phyloP scores from a whole-genome alignment of 2,329 filamentous ascomycete species.

The Ceratocystis papillata region DNA sequence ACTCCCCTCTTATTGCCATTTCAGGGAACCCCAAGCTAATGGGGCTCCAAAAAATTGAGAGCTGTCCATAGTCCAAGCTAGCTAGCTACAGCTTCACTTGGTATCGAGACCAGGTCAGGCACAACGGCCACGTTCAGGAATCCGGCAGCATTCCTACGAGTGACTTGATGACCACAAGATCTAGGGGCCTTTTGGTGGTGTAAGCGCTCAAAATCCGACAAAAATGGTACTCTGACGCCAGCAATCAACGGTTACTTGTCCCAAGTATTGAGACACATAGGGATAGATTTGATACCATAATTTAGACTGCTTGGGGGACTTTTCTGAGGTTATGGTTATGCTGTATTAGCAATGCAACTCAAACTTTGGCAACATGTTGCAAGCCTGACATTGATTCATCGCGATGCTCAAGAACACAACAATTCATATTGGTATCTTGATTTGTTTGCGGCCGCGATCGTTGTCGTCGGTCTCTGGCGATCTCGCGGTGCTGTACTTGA shows the following conservation, averaged over 20 bases:
- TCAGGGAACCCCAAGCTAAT: constrained; percentile 1
- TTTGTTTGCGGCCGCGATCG: too few relatives aligned
- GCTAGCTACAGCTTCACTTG: not conserved
- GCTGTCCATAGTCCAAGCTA: not conserved
- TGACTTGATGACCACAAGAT: constrained; percentile 4
- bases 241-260: not conserved
- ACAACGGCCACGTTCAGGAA: constrained; percentile 22
- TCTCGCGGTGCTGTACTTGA: not conserved
- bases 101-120: not conserved
- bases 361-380: not conserved
- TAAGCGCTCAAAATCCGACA: not conserved
- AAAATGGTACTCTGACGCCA: constrained; percentile 3
- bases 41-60: constrained; percentile 1
- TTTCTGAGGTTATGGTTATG: not conserved
- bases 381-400: not conserved
- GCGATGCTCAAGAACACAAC: not conserved
- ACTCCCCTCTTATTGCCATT: not conserved
- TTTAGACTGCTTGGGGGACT: not conserved
- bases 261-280: constrained; percentile 14
- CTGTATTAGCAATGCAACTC: not conserved
- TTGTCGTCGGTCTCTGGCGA: not conserved
- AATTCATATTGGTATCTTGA: not conserved
- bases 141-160: constrained; percentile 13
- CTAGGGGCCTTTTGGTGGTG: not conserved
- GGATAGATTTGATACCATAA: not conserved